Evolutionary conservation across 2,329 filamentous ascomycete species (phyloP), one percentile per base, ranked within the genome.

Genomic region (Ophiocordyceps robertsii): DNA sequence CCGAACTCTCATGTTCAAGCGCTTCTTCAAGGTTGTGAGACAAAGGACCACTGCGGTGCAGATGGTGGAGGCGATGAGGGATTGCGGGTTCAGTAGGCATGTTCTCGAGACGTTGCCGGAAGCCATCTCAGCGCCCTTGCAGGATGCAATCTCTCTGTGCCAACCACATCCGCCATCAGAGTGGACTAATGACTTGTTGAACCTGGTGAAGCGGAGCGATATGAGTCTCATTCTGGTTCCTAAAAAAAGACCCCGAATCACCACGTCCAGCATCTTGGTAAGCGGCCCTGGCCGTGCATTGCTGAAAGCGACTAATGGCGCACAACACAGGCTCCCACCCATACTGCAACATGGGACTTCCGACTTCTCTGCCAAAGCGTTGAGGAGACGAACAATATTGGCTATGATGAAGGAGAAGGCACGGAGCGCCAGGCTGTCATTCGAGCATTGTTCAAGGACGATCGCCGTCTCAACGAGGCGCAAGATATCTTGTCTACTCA

Each of bases 391-490:
- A 72, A 67, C 43, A 68, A 63, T 37, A 73, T 75, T 37, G 73
- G 78, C 0, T 78, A 82, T 43, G 83, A 92, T 49, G 86, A 86
- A 38, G 82, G 83, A 6, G 83, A 87, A 43, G 89, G 92, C 57
- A 82, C 82, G 29, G 86, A 95, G 55, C 78, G 88, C 27, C 80
- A 90, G 58, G 74, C 81, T 10, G 79, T 96, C 8, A 93, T 92
- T 29, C 79, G 81, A 41, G 70, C 92, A 9, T 81, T 98, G 27
- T 98, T 96, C 70, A 82, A 80, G 46, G 88, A 96, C 50, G 92
- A 98, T 55, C 79, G 88, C 46, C 81, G 92, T 31, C 80, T 94
- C 43, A 80, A 87, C 47, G 92, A 98, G 64, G 92, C 88, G 0
- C 80, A 82, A 43, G 78, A 75, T 42, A 69, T 98, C 43, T 69